Evolutionary conservation across 106 monocot species (phyloP), one percentile per base, ranked within the genome.

Genomic region (Allium sativum): DNA sequence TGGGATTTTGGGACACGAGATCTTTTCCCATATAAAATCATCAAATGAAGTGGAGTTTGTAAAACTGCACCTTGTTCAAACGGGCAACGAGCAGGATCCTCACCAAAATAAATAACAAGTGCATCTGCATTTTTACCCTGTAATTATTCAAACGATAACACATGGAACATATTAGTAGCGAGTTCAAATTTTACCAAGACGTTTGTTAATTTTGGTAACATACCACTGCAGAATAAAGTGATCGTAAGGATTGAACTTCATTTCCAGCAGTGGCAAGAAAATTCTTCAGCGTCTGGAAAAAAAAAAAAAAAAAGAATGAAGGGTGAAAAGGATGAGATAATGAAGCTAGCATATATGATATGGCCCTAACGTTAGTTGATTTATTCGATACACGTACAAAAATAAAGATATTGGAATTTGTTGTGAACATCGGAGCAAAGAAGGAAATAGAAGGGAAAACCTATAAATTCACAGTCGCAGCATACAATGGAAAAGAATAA

Each of bases 51-150:
- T 21, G 11, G 47, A 9, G 45, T 14, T 53, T 40, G 17, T 21
- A 17, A 20, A 40, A 41, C 16, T 72, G 31, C 65, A 91, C 91
- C 96, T 88, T 98, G 87, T 76, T 98, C 96, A 71, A 91, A 91
- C 46, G 96, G 87, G 52, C 90, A 98, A 41, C 82, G 87, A 0
- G 75, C 72, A 52, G 91, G 91, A 76, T 98, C 91, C 68, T 98
- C 96, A 52, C 96, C 91, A 63, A 98, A 98, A 76, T 98, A 98
- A 12, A 76, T 52, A 19, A 59, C 84, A 53, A 98, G 88, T 52
- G 82, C 76, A 70, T 91, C 96, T 1, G 84, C 87, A 77, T 81
- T 91, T 62, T 75, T 76, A 61, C 96, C 96, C 96, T 98, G 84
- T 42, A 40, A 77, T 15, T 40, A 65, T 18, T 19, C 10, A 65